Percentiles rank a stretch among this genome's conserved stretches.
Conservation (phyloP, 345 rosid genomes). For the Eucalyptus guilfoylei region DNA sequence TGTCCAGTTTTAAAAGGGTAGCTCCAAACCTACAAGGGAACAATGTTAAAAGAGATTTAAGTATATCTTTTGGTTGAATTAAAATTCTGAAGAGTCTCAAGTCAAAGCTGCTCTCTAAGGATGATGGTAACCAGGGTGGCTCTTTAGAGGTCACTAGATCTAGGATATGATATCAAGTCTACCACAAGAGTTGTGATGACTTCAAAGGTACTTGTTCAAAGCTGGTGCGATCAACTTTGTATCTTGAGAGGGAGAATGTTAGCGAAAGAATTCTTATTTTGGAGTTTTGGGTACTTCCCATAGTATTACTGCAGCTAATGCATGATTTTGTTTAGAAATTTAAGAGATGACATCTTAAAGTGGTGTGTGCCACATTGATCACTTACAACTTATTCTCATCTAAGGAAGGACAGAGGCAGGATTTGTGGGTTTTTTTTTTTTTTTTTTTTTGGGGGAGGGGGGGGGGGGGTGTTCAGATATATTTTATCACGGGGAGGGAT, state of each 20-base stretch:
- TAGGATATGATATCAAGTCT: not conserved
- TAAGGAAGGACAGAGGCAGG: not conserved
- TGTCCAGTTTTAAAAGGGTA: not conserved
- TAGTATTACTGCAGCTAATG: not conserved
- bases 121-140: not conserved
- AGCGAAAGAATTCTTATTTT: not conserved
- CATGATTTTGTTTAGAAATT: not conserved
- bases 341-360: not conserved
- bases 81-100: not conserved
- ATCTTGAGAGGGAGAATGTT: not conserved
- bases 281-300: not conserved
- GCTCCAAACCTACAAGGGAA: not conserved
- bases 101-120: not conserved
- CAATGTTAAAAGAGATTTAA: not conserved
- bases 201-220: not conserved
- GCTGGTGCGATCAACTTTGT: not conserved
- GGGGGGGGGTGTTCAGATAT: not conserved
- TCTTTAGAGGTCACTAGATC: not conserved
- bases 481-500: not conserved
- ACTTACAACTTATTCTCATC: not conserved
- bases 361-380: not conserved
- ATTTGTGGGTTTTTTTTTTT: no score
- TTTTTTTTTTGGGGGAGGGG: no score
- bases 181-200: not conserved
- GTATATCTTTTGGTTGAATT: not conserved